A percentile compares a stretch with the other conserved stretches of the same genome.
Evolutionary conservation across 352 stramenopile species (phyloP).

Genomic region (Globisporangium paroecandrum): DNA sequence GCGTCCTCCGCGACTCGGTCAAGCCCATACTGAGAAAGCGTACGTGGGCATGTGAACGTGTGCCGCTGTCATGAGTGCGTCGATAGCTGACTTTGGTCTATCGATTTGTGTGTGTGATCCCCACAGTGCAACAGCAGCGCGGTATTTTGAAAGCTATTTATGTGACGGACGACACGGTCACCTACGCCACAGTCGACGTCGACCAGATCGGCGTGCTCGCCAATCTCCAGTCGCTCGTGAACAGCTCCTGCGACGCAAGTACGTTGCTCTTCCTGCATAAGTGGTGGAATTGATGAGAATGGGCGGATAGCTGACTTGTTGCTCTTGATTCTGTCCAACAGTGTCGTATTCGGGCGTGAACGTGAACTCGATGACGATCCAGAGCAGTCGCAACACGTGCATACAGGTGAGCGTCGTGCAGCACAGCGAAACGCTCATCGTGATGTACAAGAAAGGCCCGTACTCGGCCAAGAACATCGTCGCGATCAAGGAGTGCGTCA

Average conservation of each 20-base stretch:
- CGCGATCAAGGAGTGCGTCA: slow-evolving; percentile 79
- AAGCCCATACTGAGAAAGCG: slow-evolving; percentile 83
- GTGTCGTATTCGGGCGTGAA: slow-evolving; percentile 81
- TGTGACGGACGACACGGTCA: slow-evolving; percentile 81
- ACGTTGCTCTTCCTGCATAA: slow-evolving; percentile 15
- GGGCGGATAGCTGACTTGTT: background rate
- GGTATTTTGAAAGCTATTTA: slow-evolving; percentile 88
- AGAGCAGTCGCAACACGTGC: slow-evolving; percentile 78
- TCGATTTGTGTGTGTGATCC: slow-evolving; percentile 1
- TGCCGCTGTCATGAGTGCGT: background rate
- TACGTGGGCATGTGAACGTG: slow-evolving; percentile 23
- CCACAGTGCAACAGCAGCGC: slow-evolving; percentile 80
- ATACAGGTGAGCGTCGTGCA: slow-evolving; percentile 87
- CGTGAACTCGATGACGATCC: slow-evolving; percentile 85
- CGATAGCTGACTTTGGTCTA: background rate
- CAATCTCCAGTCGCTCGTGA: slow-evolving; percentile 87
- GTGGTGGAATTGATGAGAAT: background rate
- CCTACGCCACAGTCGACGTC: slow-evolving; percentile 81
- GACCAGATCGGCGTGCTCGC: slow-evolving; percentile 89
- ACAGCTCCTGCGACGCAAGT: slow-evolving; percentile 85
- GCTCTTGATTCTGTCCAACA: slow-evolving; percentile 17
- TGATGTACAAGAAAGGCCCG: slow-evolving; percentile 82
- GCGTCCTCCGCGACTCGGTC: slow-evolving; percentile 78
- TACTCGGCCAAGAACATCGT: slow-evolving; percentile 60
- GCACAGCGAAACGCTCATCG: slow-evolving; percentile 73